Percentiles rank a stretch among this genome's conserved stretches.
Conservation (phyloP, 768 basidiomycete genomes). For the Mycena haematopus region DNA sequence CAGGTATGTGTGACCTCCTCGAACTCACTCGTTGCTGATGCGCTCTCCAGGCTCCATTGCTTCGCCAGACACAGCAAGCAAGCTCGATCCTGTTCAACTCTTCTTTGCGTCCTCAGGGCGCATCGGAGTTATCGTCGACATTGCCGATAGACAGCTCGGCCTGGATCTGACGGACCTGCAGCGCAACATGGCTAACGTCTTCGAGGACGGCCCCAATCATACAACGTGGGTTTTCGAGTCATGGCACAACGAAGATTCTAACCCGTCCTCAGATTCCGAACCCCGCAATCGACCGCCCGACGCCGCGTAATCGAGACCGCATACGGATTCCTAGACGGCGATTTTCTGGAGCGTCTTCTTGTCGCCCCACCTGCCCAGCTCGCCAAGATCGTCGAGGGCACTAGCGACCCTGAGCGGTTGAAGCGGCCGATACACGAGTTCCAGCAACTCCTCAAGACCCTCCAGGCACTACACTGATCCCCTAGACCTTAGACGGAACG, state of each 20-base stretch:
- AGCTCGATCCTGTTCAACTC: conserved; percentile 63
- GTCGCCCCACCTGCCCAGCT: conserved; percentile 48
- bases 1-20: conserved; percentile 50
- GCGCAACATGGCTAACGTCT: conserved; percentile 69
- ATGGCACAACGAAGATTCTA: background rate
- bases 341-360: conserved; percentile 78
- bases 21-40: background rate
- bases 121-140: conserved; percentile 74
- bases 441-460: conserved; percentile 46
- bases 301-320: conserved; percentile 61
- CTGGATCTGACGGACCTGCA: conserved; percentile 73
- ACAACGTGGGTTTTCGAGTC: conserved; percentile 52
- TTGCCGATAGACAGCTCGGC: conserved; percentile 56
- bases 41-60: conserved; percentile 59
- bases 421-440: conserved; percentile 51
- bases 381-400: conserved; percentile 62
- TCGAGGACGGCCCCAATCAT: conserved; percentile 61
- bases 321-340: conserved; percentile 87
- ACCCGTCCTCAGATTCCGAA: conserved; percentile 60
- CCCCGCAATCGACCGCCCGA: conserved; percentile 65
- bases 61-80: conserved; percentile 49
- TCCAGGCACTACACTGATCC: conserved; percentile 49
- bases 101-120: conserved; percentile 83
- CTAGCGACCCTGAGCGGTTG: conserved; percentile 64
- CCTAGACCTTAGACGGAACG: background rate